phyloP scores from a whole-genome alignment of 176 grass and related monocot species.

The Aegilops speltoides region DNA sequence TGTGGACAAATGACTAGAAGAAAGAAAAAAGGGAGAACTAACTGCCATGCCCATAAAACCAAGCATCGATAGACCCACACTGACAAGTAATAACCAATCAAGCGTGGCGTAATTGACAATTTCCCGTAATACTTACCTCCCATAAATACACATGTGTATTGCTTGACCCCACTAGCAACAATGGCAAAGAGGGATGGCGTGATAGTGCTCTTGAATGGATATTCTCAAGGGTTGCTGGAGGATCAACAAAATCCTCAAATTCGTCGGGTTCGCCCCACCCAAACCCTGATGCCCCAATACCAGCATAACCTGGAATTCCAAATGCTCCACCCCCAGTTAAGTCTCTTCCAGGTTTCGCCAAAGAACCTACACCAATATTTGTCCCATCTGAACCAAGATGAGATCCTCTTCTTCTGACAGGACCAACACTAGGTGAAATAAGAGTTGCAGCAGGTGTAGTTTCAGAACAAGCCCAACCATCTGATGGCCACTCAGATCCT shows the following conservation, averaged over 20 bases:
- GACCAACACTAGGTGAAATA: constrained; percentile 65
- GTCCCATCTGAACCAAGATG: constrained; percentile 60
- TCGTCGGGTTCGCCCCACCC: constrained; percentile 56
- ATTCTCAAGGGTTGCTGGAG: constrained; percentile 58
- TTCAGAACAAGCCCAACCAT: constrained; percentile 84
- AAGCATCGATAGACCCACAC: constrained; percentile 36
- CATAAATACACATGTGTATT: constrained; percentile 59
- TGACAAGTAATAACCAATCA: not conserved
- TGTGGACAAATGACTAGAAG: not conserved
- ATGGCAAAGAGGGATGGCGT: constrained; percentile 43
- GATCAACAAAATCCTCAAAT: constrained; percentile 52
- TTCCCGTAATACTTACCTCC: constrained; percentile 35
- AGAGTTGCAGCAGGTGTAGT: constrained; percentile 69
- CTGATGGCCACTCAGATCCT: constrained; percentile 87
- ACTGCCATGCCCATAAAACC: constrained; percentile 39
- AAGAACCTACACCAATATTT: constrained; percentile 54
- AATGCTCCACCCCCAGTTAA: constrained; percentile 91
- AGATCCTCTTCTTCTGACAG: constrained; percentile 59
- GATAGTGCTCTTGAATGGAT: constrained; percentile 61
- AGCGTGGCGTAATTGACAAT: constrained; percentile 7
- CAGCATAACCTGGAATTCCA: constrained; percentile 98
- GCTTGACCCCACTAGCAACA: constrained; percentile 55
- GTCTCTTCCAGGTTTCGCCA: constrained; percentile 81
- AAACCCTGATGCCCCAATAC: constrained; percentile 61
- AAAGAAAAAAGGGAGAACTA: not conserved